A percentile compares a stretch with the other conserved stretches of the same genome.
phyloP scores from a whole-genome alignment of 139 green algal species.

The Auxenochlorella protothecoides region DNA sequence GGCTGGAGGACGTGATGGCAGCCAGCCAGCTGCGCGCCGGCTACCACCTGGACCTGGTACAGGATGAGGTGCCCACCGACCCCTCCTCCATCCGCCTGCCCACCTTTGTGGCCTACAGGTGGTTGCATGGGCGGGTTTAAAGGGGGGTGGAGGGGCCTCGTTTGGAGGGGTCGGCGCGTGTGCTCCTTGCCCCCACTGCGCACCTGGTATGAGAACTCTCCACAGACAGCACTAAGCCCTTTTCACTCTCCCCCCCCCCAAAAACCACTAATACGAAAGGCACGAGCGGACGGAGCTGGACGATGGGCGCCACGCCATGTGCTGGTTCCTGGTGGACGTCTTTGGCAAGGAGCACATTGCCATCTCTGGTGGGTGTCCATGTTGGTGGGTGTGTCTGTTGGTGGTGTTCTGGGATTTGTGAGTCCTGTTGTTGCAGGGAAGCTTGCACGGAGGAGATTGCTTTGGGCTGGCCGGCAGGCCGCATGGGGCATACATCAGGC shows the following conservation, averaged over 20 bases:
- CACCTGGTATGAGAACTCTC: too few relatives aligned
- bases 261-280: neutral
- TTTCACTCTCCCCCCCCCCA: too few relatives aligned
- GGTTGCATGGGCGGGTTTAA: neutral
- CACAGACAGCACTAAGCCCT: too few relatives aligned
- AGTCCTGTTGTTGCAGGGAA: neutral
- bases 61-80: constrained; percentile 19
- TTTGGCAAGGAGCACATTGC: constrained; percentile 23
- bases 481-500: too few relatives aligned
- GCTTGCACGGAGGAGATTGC: too few relatives aligned
- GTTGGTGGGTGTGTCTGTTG: neutral
- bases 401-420: neutral
- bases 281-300: constrained; percentile 13
- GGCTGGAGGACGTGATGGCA: constrained; percentile 23
- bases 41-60: constrained; percentile 20
- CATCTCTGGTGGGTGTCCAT: constrained; percentile 12
- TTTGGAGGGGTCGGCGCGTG: neutral
- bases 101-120: constrained; percentile 28
- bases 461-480: too few relatives aligned
- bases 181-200: too few relatives aligned
- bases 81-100: constrained; percentile 11
- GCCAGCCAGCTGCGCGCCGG: constrained; percentile 15
- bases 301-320: constrained; percentile 20
- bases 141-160: neutral
- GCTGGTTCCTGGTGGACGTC: constrained; percentile 34